These are phyloP conservation scores for Lanmaoa rubissima DNA, from an alignment of 768 basidiomycete genomes.

Conservation along the genomic window DNA sequence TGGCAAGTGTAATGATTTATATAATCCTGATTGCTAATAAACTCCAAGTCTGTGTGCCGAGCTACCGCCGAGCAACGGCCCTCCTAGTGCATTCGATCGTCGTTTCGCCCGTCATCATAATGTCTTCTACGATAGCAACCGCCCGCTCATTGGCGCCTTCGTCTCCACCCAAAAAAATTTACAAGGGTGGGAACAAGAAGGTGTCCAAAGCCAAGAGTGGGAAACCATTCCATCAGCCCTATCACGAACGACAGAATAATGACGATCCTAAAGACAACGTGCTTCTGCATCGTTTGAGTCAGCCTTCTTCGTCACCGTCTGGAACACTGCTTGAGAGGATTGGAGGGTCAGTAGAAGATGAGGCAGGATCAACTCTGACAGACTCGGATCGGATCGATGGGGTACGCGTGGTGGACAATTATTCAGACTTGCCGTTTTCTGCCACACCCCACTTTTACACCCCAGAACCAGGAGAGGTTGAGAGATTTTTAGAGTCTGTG, in stretches of 20 bases:
- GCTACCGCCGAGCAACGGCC: neutral
- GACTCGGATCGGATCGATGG: constrained; percentile 10
- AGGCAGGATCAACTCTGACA: neutral
- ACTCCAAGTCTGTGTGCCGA: neutral
- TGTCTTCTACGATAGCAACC: constrained; percentile 1
- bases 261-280: neutral
- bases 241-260: constrained; percentile 1
- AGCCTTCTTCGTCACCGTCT: constrained; percentile 5
- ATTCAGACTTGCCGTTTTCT: neutral
- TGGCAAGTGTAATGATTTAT: neutral
- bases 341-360: constrained; percentile 6
- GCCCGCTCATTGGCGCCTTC: neutral
- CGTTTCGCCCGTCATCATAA: neutral
- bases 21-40: constrained; percentile 9
- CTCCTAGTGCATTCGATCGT: neutral
- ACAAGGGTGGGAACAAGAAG: constrained; percentile 5
- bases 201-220: constrained; percentile 5
- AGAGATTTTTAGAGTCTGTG: constrained; percentile 27
- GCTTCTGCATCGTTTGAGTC: constrained; percentile 17
- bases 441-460: constrained; percentile 11
- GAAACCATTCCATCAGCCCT: neutral
- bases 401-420: neutral
- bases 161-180: neutral
- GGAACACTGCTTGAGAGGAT: constrained; percentile 23
- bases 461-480: constrained; percentile 26